Conservation (phyloP, 108 stramenopile genomes). For the Pseudonitzschia multiseries region DNA sequence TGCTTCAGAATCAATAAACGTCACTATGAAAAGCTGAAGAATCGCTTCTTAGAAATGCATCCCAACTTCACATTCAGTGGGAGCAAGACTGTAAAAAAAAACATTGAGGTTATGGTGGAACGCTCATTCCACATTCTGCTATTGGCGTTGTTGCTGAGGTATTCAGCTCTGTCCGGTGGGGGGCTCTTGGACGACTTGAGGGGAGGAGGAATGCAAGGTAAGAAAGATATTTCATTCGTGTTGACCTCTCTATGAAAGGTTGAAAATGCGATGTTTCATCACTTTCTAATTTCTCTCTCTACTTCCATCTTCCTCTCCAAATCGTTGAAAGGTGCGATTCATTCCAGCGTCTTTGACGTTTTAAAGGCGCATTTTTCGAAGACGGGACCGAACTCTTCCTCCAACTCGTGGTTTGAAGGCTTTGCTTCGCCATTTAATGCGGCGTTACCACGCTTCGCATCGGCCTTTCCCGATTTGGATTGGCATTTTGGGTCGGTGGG, state of each 20-base stretch:
- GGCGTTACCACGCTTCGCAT: conserved; percentile 39
- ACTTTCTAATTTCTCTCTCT: background rate
- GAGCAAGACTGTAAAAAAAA: background rate
- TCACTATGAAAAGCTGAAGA: conserved; percentile 62
- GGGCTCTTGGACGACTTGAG: conserved; percentile 60
- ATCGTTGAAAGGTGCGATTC: conserved; percentile 43
- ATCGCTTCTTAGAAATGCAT: conserved; percentile 50
- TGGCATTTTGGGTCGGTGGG: conserved; percentile 78
- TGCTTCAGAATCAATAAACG: conserved; percentile 52
- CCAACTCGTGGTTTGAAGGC: conserved; percentile 51
- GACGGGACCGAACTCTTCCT: too few relatives aligned
- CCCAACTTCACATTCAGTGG: conserved; percentile 3
- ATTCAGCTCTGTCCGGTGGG: conserved; percentile 70
- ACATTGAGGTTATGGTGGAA: background rate
- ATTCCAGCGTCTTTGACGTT: conserved; percentile 58
- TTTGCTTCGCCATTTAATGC: conserved; percentile 78
- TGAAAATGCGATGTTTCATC: background rate
- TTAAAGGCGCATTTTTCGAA: conserved; percentile 38
- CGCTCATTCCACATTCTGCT: conserved; percentile 59
- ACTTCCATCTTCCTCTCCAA: background rate
- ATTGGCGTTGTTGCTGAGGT: conserved; percentile 59
- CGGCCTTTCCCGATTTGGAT: conserved; percentile 75
- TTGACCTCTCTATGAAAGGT: background rate
- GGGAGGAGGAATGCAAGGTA: conserved; percentile 80
- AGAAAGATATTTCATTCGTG: background rate